A percentile compares a stretch with the other conserved stretches of the same genome.
phyloP scores from a whole-genome alignment of 352 stramenopile genomes.

The Globisporangium viniferum region DNA sequence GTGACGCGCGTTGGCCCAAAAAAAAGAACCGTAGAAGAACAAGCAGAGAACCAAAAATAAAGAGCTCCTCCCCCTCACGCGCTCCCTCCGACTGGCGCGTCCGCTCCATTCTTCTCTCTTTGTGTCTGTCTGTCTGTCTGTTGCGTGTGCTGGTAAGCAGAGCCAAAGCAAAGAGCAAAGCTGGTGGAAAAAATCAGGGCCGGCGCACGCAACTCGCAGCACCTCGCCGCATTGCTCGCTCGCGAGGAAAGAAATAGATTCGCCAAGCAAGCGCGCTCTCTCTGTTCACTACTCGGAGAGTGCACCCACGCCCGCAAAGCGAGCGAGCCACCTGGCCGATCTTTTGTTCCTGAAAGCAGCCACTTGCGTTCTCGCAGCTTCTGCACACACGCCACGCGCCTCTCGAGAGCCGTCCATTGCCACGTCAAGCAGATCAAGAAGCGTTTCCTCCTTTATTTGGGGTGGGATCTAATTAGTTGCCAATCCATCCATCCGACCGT shows the following conservation, averaged over 20 bases:
- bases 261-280: not conserved
- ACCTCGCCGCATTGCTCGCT: not conserved
- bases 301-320: not conserved
- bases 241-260: slow-evolving; percentile 2
- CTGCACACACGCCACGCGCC: not conserved
- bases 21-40: slow-evolving; percentile 9
- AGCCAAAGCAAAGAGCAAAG: not conserved
- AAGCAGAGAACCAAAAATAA: slow-evolving; percentile 14
- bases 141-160: not conserved
- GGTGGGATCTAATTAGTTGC: not conserved
- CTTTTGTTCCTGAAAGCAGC: not conserved
- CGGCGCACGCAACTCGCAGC: not conserved
- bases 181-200: slow-evolving; percentile 8
- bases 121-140: not conserved
- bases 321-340: not conserved
- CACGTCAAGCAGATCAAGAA: not conserved
- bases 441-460: not conserved
- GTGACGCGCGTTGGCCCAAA: not conserved
- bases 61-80: slow-evolving; percentile 4
- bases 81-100: not conserved
- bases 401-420: not conserved
- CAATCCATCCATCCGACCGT: not conserved
- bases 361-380: not conserved
- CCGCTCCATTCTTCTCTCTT: not conserved
- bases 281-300: not conserved